Evolutionary conservation across 148 eudicot genomes (phyloP), one percentile per base, ranked within the genome.

Genomic region (Bassia scoparia): DNA sequence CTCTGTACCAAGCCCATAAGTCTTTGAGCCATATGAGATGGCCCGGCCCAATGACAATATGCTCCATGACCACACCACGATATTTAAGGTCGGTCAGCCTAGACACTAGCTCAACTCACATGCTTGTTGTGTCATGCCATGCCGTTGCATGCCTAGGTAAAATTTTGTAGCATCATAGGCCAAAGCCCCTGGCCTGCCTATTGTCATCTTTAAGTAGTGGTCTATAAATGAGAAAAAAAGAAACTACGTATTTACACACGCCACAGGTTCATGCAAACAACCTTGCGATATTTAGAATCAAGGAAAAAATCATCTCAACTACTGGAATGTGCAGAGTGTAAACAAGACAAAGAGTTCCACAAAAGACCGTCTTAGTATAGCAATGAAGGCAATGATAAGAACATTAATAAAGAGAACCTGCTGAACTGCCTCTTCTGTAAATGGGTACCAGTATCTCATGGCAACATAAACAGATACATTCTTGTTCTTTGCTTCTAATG

Each of bases 371-470:
- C 35, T 44, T 63, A 30, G 8, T 4, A 59, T 37, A 27, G 23
- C 18, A 74, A 9, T 67, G n/a, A n/a, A n/a, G n/a, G n/a, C 34
- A 41, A 11, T 13, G 31, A 52, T 37, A 23, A 53, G 20, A 64
- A 18, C 26, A 7, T 1, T 71, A 31, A 27, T 61, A 67, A 65
- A 29, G 49, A 69, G 16, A 67, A 81, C 98, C 96, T 88, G 93
- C 27, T 86, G 78, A 84, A 91, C 89, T 68, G 98, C 96, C 78
- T 95, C 98, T 79, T 95, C 97, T 35, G 98, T 95, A 73, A 87
- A 95, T n/a, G 98, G 98, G 66, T 84, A 87, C 98, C 98, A 95
- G 81, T 95, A 95, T 14, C 98, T 82, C 98, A 95, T 95, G 77
- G 92, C 98, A 62, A 95, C 94, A 79, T 95, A 95, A 34, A 95